phyloP scores from a whole-genome alignment of 1,284 basidiomycete genomes.

The Hymenochaete sp. region DNA sequence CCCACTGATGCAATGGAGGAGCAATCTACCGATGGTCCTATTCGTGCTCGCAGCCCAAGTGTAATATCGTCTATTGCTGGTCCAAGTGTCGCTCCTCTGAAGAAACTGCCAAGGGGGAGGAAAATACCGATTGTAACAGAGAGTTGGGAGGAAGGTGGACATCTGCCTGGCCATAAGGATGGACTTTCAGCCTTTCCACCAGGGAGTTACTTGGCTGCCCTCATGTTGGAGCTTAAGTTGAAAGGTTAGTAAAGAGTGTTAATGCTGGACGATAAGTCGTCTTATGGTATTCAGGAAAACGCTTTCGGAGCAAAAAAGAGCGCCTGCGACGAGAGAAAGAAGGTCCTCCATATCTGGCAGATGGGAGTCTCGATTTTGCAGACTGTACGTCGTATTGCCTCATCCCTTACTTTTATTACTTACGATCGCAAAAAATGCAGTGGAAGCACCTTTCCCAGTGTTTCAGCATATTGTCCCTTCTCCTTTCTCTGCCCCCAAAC shows the following conservation, averaged over 20 bases:
- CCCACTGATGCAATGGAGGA: not conserved
- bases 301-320: slow-evolving; percentile 71
- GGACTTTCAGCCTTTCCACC: slow-evolving; percentile 63
- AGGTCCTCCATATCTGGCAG: slow-evolving; percentile 54
- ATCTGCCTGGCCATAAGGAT: slow-evolving; percentile 64
- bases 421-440: slow-evolving; percentile 29
- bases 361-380: slow-evolving; percentile 67
- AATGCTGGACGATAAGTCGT: not conserved
- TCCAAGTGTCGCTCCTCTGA: slow-evolving; percentile 1
- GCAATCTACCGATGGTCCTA: not conserved
- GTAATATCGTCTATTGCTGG: slow-evolving; percentile 16
- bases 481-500: slow-evolving; percentile 39
- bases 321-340: slow-evolving; percentile 61
- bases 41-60: slow-evolving; percentile 13
- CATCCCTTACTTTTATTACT: slow-evolving; percentile 3
- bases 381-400: slow-evolving; percentile 41
- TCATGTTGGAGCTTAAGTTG: slow-evolving; percentile 62
- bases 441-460: slow-evolving; percentile 69
- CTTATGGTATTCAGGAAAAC: slow-evolving; percentile 44
- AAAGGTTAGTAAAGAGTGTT: slow-evolving; percentile 39
- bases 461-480: slow-evolving; percentile 57
- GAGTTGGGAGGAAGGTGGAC: slow-evolving; percentile 54
- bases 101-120: slow-evolving; percentile 10
- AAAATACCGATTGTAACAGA: slow-evolving; percentile 28
- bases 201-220: slow-evolving; percentile 55